Base-by-base conservation (phyloP, 257 asterid genomes). In the Leptodermis oblonga region DNA sequence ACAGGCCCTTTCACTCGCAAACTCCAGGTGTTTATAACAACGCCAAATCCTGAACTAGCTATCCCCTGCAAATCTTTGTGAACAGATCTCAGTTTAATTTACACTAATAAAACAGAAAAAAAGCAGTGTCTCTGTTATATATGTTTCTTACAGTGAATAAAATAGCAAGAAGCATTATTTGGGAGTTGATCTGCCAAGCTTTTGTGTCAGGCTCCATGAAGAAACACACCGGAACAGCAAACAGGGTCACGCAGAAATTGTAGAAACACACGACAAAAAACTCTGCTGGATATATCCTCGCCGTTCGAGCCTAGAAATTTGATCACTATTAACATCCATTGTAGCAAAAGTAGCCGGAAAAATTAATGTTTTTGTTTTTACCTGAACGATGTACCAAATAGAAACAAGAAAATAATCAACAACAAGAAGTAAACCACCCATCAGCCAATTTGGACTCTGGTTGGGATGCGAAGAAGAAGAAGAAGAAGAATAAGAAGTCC, bases 271-370 rank as follows among this genome's bases (percentile, higher is more conserved):
- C 85, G 10, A 87, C 63, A 0, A 87, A 75, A 67, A 84, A 56
- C n/a, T 84, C 95, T 6, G 85, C 81, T 45, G 96, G 96, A 46
- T 82, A 86, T 52, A 80, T 76, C 56, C 56, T 81, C 36, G 82
- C 55, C 6, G 73, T 25, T 43, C 43, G 70, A 23, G 77, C 39
- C 87, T 77, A 17, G 12, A 31, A 59, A 10, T 23, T 10, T 12
- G 8, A 26, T 11, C 15, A n/a, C 34, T 0, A 8, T n/a, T n/a
- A n/a, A n/a, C n/a, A n/a, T n/a, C n/a, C n/a, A n/a, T n/a, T n/a
- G n/a, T n/a, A n/a, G n/a, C n/a, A n/a, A n/a, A n/a, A n/a, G n/a
- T n/a, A n/a, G n/a, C n/a, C n/a, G n/a, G n/a, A n/a, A n/a, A n/a
- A n/a, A n/a, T n/a, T n/a, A n/a, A n/a, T n/a, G n/a, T n/a, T n/a